Base-by-base conservation (phyloP, 2,329 filamentous ascomycete species). In the Paramyrothecium roridum region DNA sequence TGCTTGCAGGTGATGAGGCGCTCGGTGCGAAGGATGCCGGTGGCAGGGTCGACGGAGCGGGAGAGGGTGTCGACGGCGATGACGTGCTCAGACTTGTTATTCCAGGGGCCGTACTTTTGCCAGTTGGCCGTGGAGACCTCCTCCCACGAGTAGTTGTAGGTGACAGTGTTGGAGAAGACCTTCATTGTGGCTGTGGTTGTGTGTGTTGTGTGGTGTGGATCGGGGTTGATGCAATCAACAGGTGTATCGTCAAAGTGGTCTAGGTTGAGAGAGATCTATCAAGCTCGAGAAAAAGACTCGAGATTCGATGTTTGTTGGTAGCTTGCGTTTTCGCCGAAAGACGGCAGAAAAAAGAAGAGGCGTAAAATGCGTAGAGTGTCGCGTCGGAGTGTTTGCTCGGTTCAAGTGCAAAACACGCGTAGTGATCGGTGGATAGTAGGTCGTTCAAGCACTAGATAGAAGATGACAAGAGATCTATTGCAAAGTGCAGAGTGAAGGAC, bases 91-190 rank as follows among this genome's bases (percentile, higher is more conserved):
- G 90, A 93, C 77, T 96, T 95, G 73, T 97, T 90, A 79, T 99
- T 99, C 93, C 95, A 98, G 20, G 93, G 93, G 68, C 91, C 96
- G 77, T 99, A 99, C 75, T 99, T 99, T 65, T 87, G 89, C 95
- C 95, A 99, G 82, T 99, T 99, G 71, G 90, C 92, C 16, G 91
- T 92, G 23, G 92, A 96, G 37, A 99, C 95, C 74, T 98, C 93
- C 69, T 96, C 91, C 95, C 95, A 99, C 48, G 93, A 96, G 81
- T 99, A 99, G 78, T 96, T 84, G 77, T 96, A 99, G 58, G 91
- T 92, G 75, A 91, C 90, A 43, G 81, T 80, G 68, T 91, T 96
- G 65, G 91, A 90, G 70, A 98, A 98, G 76, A 98, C 90, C 83
- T 96, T 96, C 95, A 99, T 98, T 52, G 57, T 76, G 65, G 53